phyloP scores from a whole-genome alignment of 2,329 filamentous ascomycete genomes.

The Aurifilum marmelostoma region DNA sequence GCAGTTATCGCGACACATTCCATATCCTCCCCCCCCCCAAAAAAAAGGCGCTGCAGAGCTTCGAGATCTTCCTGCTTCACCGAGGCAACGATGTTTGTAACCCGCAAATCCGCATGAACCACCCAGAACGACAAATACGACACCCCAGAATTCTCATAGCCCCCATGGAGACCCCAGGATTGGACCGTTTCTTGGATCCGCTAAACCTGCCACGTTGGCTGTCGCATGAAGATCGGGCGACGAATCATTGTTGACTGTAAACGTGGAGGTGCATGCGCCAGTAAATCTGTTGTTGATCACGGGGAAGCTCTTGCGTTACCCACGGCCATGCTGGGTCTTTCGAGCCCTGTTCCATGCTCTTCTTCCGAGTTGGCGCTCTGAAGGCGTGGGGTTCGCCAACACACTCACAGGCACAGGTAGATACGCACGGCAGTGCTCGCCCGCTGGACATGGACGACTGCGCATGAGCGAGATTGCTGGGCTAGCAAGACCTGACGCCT shows the following conservation, averaged over 20 bases:
- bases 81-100: not conserved
- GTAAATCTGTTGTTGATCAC: not conserved
- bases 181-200: not conserved
- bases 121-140: not conserved
- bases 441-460: not conserved
- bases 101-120: not conserved
- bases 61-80: not conserved
- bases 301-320: not conserved
- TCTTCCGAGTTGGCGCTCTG: not conserved
- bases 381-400: not conserved
- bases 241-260: not conserved
- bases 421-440: not conserved
- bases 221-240: not conserved
- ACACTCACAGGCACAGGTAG: not conserved
- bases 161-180: not conserved
- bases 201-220: not conserved
- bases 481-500: not conserved
- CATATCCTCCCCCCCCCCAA: no score
- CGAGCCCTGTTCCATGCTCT: not conserved
- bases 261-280: constrained; percentile 8
- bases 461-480: not conserved
- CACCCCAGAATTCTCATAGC: not conserved
- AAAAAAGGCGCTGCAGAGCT: not conserved
- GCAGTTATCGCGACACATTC: not conserved
- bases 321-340: not conserved